A percentile compares a stretch with the other conserved stretches of the same genome.
phyloP scores from a whole-genome alignment of 2,329 filamentous ascomycete genomes.

The Sarocladiaceae sp. region DNA sequence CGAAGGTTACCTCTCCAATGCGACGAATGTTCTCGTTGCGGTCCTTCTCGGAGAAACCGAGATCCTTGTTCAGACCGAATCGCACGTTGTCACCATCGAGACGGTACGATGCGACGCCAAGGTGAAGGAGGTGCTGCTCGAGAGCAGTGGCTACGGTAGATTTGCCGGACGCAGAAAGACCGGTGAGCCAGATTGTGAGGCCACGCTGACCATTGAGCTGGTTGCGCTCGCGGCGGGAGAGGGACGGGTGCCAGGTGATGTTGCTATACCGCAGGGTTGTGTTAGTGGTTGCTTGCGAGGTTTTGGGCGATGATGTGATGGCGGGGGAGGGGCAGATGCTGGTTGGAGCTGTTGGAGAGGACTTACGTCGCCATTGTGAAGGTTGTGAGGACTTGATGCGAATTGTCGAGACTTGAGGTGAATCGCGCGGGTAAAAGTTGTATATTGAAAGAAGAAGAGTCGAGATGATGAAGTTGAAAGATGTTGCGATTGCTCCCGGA shows the following conservation, averaged over 20 bases:
- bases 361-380: constrained; percentile 31
- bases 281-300: constrained; percentile 10
- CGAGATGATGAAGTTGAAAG: not conserved
- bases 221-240: constrained; percentile 74
- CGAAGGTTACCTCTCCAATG: constrained; percentile 67
- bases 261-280: constrained; percentile 50
- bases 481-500: not conserved
- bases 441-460: not conserved
- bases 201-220: constrained; percentile 75
- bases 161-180: constrained; percentile 93
- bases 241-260: constrained; percentile 84
- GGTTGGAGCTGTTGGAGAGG: not conserved
- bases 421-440: constrained; percentile 2
- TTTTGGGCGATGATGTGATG: not conserved
- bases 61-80: constrained; percentile 96
- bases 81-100: constrained; percentile 98
- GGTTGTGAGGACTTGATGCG: too few species aligned
- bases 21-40: constrained; percentile 97
- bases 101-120: constrained; percentile 79
- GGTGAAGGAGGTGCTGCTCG: constrained; percentile 91
- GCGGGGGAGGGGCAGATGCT: constrained; percentile 4
- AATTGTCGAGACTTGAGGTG: too few species aligned
- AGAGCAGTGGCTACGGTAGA: constrained; percentile 95
- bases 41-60: constrained; percentile 90
- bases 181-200: constrained; percentile 97